Evolutionary conservation across 2,329 filamentous ascomycete genomes (phyloP), one percentile per base, ranked within the genome.

Genomic region (Aspergillus hortae): DNA sequence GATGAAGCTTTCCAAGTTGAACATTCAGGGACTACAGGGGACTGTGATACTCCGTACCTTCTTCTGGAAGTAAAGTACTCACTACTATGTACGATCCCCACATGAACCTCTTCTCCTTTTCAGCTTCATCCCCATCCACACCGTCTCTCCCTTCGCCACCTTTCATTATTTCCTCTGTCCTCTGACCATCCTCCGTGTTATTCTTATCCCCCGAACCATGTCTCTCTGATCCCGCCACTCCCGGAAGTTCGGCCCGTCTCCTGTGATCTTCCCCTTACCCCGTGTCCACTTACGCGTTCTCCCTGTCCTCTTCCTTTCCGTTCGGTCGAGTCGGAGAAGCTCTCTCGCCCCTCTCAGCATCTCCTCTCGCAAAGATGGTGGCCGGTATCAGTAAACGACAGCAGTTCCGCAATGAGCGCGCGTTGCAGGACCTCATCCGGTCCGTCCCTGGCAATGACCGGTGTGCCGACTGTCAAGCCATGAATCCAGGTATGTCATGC

Each of bases 331-430:
- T 40, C 46, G 36, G 50, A 52, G 12, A 21, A 15, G 36, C 40
- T 12, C 23, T 19, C 17, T 14, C 10, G 15, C 27, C 23, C 35
- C 21, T 36, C 32, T 17, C 44, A 27, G 27, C 19, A 40, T 35
- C 33, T 15, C n/a, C 42, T 33, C 46, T 41, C 36, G 56, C 54
- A 56, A 65, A 40, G 52, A 94, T 92, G 89, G 82, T 89, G 51
- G 80, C 82, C 50, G 80, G 84, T 42, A 79, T 95, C 71, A 96
- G 87, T 80, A 99, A 97, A 82, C 90, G 94, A 75, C 90, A 96
- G 77, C 92, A 96, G 81, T 90, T 89, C 79, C 92, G 94, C 75
- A 96, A 99, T 74, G 94, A 99, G 78, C 90, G 90, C 69, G 79
- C 84, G 51, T 80, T 99, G 60, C 90, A 96, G 67, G 92, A 97